These are phyloP conservation scores for Limonium bicolor DNA, from an alignment of 148 eudicot genomes.

Conservation along the genomic window DNA sequence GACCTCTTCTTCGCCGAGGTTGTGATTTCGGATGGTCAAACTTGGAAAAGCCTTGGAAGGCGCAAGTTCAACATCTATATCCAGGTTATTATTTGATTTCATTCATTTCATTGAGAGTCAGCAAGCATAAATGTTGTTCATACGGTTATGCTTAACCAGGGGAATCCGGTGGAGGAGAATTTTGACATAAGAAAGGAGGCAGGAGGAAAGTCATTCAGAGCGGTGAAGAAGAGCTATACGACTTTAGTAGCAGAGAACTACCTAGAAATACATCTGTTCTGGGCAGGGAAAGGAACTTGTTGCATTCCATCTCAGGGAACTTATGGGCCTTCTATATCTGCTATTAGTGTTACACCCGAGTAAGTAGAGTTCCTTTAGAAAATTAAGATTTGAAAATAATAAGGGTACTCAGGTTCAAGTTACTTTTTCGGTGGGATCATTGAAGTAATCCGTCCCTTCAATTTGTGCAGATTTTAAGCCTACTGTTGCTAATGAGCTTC, in stretches of 20 bases:
- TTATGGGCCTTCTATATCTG: constrained; percentile 78
- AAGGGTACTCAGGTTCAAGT: too few species aligned
- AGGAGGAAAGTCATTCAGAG: constrained; percentile 27
- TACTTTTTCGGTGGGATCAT: neutral
- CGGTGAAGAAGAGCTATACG: constrained; percentile 28
- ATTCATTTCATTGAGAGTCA: too few species aligned
- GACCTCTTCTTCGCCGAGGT: neutral
- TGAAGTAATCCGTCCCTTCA: neutral
- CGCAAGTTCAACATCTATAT: constrained; percentile 70
- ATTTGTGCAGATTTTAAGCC: constrained; percentile 49
- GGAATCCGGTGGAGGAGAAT: constrained; percentile 35
- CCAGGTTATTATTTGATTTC: constrained; percentile 43
- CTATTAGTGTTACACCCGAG: constrained; percentile 71
- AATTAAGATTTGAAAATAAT: too few species aligned
- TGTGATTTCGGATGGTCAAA: constrained; percentile 8
- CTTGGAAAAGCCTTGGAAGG: constrained; percentile 60
- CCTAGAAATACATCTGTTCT: constrained; percentile 79
- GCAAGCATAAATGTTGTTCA: too few species aligned
- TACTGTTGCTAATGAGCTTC: constrained; percentile 33
- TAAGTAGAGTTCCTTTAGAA: too few species aligned
- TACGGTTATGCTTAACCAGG: too few species aligned
- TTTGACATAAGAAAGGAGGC: constrained; percentile 65
- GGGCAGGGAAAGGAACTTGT: constrained; percentile 98
- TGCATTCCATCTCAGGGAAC: constrained; percentile 70
- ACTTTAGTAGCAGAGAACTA: constrained; percentile 45